Base-by-base conservation (phyloP, 2,329 filamentous ascomycete genomes). In the Ceratocystis smalleyi region DNA sequence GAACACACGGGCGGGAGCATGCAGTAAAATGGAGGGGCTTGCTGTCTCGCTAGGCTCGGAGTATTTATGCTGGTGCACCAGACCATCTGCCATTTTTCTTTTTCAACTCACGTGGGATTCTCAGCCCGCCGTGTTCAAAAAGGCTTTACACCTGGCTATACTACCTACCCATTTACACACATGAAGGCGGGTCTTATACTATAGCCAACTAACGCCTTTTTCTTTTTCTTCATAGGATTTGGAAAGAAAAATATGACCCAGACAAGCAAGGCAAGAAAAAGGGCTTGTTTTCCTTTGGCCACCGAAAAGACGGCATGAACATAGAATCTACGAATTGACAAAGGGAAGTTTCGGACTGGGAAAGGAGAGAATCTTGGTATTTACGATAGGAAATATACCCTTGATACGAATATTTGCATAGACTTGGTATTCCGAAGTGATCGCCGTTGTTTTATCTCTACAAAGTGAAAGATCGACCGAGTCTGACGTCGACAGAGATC, bases 211-310 rank as follows among this genome's bases (percentile, higher is more conserved):
- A 12, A 54, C 49, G 5, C 30, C 5, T 12, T 30, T 54, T 24
- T 19, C 24, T 54, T 15, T 5, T 54, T n/a, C 15, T 49, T 22
- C n/a, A 35, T 72, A 95, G 90, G 91, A 96, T 97, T 72, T 96
- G 92, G 90, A 97, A 97, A 74, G 91, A 95, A 68, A 97, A 97
- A 77, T 96, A 97, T 77, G 81, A 81, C 70, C 78, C 81, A 43
- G 76, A 73, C 22, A 71, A 73, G 40, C 71, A 73, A 65, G 70
- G 70, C 30, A 70, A 75, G 73, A 76, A 79, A 72, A 76, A 79
- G 69, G 74, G 61, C 1, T n/a, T 59, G 24, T 57, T 63, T 35
- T 61, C 47, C 24, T 61, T 61, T 61, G 59, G 22, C 15, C 40
- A 45, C 4, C 40, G 40, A 61, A 19, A 61, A 47, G 43, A 54